Evolutionary conservation across 1,284 basidiomycete species (phyloP).

Genomic region (Tilletia horrida): DNA sequence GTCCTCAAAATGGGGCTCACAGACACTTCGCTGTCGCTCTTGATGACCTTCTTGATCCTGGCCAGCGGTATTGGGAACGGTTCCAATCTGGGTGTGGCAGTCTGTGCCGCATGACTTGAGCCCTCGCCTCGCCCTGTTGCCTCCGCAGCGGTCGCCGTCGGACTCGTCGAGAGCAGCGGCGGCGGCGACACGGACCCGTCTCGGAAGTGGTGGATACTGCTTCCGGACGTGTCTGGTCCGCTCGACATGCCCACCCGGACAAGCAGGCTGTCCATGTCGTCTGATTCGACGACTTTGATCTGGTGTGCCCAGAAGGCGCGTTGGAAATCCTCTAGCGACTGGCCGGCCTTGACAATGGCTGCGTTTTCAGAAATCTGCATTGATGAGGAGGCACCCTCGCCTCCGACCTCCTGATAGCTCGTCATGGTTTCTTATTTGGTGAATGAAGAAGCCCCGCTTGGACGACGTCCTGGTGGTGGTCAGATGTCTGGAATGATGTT

Average conservation of each 20-base stretch:
- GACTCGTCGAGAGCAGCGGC: not conserved
- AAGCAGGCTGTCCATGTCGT: conserved; percentile 14
- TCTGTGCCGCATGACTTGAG: not conserved
- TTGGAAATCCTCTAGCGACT: conserved; percentile 10
- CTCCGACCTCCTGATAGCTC: too few species aligned
- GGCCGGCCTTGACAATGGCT: not conserved
- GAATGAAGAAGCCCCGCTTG: too few species aligned
- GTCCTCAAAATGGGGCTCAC: conserved; percentile 19
- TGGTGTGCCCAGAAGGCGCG: conserved; percentile 13
- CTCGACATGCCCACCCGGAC: not conserved
- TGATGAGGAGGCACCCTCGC: too few species aligned
- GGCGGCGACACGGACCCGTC: conserved; percentile 1
- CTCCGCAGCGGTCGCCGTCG: not conserved
- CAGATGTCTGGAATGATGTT: too few species aligned
- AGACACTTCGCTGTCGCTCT: conserved; percentile 53
- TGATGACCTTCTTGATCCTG: conserved; percentile 55
- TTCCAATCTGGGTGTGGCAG: not conserved
- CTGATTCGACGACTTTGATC: conserved; percentile 2
- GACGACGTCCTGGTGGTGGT: too few species aligned
- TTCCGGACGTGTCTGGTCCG: not conserved
- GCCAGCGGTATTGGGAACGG: conserved; percentile 40
- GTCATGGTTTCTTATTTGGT: too few species aligned
- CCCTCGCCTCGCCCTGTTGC: not conserved
- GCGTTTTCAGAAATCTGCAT: too few species aligned
- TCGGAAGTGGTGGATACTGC: not conserved